Conservation (phyloP, 2,329 filamentous ascomycete species). For the Myrmaecium sp. region DNA sequence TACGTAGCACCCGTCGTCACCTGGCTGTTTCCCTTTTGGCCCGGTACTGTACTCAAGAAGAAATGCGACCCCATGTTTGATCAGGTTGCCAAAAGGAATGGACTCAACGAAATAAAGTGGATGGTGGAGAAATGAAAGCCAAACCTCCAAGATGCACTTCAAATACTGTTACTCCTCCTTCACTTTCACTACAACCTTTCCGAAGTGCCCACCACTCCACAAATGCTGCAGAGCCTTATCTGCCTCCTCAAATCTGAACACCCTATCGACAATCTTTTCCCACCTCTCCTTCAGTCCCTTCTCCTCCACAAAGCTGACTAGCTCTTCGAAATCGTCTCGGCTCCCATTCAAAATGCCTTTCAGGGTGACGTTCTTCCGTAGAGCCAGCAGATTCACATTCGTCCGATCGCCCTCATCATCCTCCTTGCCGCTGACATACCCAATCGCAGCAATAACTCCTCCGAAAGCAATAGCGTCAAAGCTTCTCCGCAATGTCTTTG, state of each 20-base stretch:
- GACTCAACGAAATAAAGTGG: too few relatives aligned
- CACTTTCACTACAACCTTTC: conserved; percentile 19
- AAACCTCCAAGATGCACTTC: too few relatives aligned
- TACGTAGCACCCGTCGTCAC: too few relatives aligned
- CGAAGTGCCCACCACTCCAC: conserved; percentile 21
- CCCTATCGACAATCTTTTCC: conserved; percentile 23
- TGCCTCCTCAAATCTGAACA: conserved; percentile 20
- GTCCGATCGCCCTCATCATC: conserved; percentile 37
- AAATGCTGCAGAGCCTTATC: conserved; percentile 16
- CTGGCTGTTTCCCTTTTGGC: too few relatives aligned
- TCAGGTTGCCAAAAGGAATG: too few relatives aligned
- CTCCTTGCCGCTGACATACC: conserved; percentile 34
- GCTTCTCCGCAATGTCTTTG: conserved; percentile 29
- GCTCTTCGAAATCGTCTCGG: conserved; percentile 32
- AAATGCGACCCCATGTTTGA: too few relatives aligned
- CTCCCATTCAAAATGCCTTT: conserved; percentile 48
- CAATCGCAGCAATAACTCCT: conserved; percentile 24
- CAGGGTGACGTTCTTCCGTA: conserved; percentile 34
- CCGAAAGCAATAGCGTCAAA: conserved; percentile 27
- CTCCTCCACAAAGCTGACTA: conserved; percentile 24
- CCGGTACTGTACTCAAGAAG: too few relatives aligned
- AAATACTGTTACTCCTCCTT: too few relatives aligned
- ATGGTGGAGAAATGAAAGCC: too few relatives aligned
- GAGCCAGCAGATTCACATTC: conserved; percentile 42
- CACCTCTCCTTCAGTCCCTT: conserved; percentile 24